Base-by-base conservation (phyloP, 495 filamentous ascomycete genomes). In the Umbilicaria muhlenbergii region DNA sequence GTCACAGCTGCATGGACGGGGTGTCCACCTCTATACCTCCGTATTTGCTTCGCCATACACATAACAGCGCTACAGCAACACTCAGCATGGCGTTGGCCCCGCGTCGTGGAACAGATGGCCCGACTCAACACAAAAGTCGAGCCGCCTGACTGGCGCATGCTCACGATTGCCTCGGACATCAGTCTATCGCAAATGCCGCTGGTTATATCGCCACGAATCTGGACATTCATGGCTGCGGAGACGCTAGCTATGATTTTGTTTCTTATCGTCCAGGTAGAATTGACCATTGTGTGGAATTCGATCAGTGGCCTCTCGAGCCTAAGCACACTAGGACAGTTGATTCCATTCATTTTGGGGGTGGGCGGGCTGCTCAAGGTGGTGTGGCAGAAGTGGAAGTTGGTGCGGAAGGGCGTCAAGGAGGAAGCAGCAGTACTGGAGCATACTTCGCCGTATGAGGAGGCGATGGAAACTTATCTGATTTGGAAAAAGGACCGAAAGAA, bases 271-370 rank as follows among this genome's bases (percentile, higher is more conserved):
- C 53, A 56, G 34, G 36, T 60, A 1, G 57, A 58, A 38, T 24
- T 58, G 15, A 50, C 57, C 33, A 49, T 60, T 4, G 32, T 19
- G 0, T 60, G 55, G 53, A 60, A 60, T 19, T 3, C 42, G 5
- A 40, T 58, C 11, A 34, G 31, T 28, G 57, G 55, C 1, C 21
- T 60, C 38, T n/a, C 41, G 14, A 41, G 38, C 7, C 32, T 60
- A 21, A 38, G 32, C 8, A 51, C 35, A 38, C 32, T 60, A 35
- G 57, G 57, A 11, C 57, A 60, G 40, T 39, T 56, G 36, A 53
- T 60, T 36, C 55, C 57, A n/a, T 54, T 54, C 44, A 45, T 54
- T 19, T 41, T 58, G 14, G 57, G 53, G 1, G 40, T 58, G 13
- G 51, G 47, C 3, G 53, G 57, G 6, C 31, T 60, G 38, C 19